phyloP scores from a whole-genome alignment of 2,329 filamentous ascomycete genomes.

The Pyricularia pennisetigena region DNA sequence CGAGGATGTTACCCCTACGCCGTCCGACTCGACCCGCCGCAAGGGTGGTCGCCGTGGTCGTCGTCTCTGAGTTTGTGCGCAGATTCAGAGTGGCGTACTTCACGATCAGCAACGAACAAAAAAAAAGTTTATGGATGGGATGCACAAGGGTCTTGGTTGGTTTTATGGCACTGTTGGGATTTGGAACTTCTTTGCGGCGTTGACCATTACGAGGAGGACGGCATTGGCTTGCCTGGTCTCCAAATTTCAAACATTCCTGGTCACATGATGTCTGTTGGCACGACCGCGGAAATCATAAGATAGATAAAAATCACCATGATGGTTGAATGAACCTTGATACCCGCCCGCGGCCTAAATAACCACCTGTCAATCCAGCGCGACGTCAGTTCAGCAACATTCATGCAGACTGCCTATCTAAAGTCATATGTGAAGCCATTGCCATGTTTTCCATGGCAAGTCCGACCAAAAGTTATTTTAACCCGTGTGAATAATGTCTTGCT shows the following conservation, averaged over 20 bases:
- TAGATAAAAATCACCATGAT: slow-evolving; percentile 8
- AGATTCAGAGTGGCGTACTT: neutral
- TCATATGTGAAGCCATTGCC: neutral
- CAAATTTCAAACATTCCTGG: slow-evolving; percentile 39
- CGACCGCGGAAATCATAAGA: slow-evolving; percentile 15
- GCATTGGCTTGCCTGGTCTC: slow-evolving; percentile 52
- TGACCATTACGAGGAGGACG: slow-evolving; percentile 68
- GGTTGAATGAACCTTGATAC: neutral
- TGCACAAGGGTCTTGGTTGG: slow-evolving; percentile 11
- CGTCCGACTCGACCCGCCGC: slow-evolving; percentile 97
- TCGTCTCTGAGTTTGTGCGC: slow-evolving; percentile 71
- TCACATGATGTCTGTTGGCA: slow-evolving; percentile 34
- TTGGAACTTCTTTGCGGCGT: slow-evolving; percentile 40
- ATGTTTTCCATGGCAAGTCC: neutral
- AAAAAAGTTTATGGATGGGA: neutral
- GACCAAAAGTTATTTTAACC: neutral
- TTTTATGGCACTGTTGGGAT: slow-evolving; percentile 25
- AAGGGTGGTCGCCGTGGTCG: slow-evolving; percentile 99
- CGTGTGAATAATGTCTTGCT: neutral
- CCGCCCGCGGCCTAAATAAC: neutral
- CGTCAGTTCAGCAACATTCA: neutral
- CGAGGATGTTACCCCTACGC: slow-evolving; percentile 98
- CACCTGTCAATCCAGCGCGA: neutral
- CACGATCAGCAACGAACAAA: neutral
- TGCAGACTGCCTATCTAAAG: neutral